Evolutionary conservation across 306 rosid species (phyloP).

Genomic region (Calophaca sinica): DNA sequence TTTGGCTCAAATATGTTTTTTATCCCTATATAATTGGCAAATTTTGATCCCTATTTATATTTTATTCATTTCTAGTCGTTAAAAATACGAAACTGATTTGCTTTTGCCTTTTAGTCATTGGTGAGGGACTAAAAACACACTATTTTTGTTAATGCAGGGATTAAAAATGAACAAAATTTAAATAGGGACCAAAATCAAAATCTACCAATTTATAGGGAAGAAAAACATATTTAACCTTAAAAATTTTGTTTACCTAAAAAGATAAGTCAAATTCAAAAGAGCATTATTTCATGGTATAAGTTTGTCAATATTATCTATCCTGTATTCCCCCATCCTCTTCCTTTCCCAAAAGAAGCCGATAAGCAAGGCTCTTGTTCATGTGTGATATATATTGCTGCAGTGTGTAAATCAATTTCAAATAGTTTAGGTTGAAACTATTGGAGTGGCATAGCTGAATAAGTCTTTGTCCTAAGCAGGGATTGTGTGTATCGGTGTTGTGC

Average conservation of each 20-base stretch:
- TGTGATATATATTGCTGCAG: not conserved
- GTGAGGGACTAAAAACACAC: too few relatives aligned
- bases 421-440: constrained; percentile 34
- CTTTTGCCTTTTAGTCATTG: too few relatives aligned
- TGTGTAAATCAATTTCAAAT: constrained; percentile 33
- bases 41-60: too few relatives aligned
- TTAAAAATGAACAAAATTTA: too few relatives aligned
- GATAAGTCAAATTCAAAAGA: constrained; percentile 11
- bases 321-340: not conserved
- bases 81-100: too few relatives aligned
- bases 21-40: too few relatives aligned
- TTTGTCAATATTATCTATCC: not conserved
- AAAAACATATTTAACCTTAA: too few relatives aligned
- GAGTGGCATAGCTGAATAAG: constrained; percentile 15
- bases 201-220: too few relatives aligned
- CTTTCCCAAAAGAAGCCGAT: not conserved
- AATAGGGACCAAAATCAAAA: too few relatives aligned
- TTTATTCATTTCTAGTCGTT: too few relatives aligned
- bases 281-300: not conserved
- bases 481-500: constrained; percentile 67
- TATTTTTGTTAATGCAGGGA: too few relatives aligned
- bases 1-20: too few relatives aligned
- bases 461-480: constrained; percentile 55
- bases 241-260: not conserved
- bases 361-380: not conserved